Base-by-base conservation (phyloP, 805 yeast genomes). In the Kuraishia cidri region DNA sequence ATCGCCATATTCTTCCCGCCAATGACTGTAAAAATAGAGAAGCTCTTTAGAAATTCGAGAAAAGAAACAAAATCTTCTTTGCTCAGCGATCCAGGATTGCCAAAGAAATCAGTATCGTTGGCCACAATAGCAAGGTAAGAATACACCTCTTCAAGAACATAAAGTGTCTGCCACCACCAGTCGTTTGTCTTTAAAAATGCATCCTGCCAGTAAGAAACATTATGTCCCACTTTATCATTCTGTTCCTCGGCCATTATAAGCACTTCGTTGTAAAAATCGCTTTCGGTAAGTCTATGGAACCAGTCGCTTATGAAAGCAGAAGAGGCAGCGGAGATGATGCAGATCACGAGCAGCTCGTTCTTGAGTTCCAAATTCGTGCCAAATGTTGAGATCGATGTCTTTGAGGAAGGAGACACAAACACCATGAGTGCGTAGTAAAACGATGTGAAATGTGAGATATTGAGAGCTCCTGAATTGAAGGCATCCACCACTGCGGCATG, bases 41-140 rank as follows among this genome's bases (percentile, higher is more conserved):
- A 50, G 18, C 56, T 54, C 38, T 70, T 71, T 32, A 79, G 53
- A 36, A 79, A 73, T 2, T 43, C 34, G 2, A 75, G 53, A 32
- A 79, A 61, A 0, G 54, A 44, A 3, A 40, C 37, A 12, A 69
- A 66, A 28, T 65, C 64, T 3, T 45, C 59, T 32, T 47, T 40
- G 5, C 54, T 43, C 11, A 76, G 50, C 22, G 71, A 60, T 14
- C 64, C 65, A n/a, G 15, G 28, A 6, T 16, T 28, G 12, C 48
- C 51, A 35, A 70, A 66, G 30, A 78, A 54, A 41, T 78, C 88
- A 8, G 60, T 54, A 46, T 83, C 94, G 41, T 74, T 79, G 2
- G 83, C 69, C 6, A 82, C 73, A 17, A 73, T 66, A 26, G 82
- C 52, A 71, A 82, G 71, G 44, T 76, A 79, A 1, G 86, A 74